Evolutionary conservation across 768 basidiomycete species (phyloP), one percentile per base, ranked within the genome.

Genomic region (Naematelia encephala): DNA sequence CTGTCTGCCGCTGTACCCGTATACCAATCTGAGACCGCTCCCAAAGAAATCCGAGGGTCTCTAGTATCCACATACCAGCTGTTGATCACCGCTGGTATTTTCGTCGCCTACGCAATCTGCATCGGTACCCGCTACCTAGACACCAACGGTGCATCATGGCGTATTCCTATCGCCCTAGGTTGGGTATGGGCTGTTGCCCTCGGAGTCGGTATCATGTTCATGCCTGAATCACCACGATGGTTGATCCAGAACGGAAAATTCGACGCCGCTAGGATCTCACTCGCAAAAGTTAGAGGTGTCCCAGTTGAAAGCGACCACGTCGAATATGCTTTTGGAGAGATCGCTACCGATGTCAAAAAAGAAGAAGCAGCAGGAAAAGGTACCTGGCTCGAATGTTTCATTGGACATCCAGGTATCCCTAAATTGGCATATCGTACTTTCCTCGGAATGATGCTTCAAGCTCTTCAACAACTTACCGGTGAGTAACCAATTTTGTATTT

Each of bases 21-120:
- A 81, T 87, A 86, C 72, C 84, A 86, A 81, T 85, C 85, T 8
- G 87, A 88, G 74, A 85, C 84, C 0, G 86, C 86, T 0, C 88
- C 87, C 12, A 80, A 84, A 11, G 83, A 87, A 62, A 84, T 89
- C 56, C 82, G 87, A 54, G 87, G 88, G 2, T 83, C 86, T 1
- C 76, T 71, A 13, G 63, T 67, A 21, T 59, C 59, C 0, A 62
- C 67, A 1, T 72, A 70, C 23, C 59, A 63, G 64, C 57, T 72
- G 34, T 21, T 86, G 76, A 86, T 87, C 66, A 87, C 86, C 0
- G 80, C 85, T 60, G 87, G 87, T 67, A 87, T 60, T 54, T 49
- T 64, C 22, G 29, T 58, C 30, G 60, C 86, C 29, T 86, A 87
- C 70, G 84, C 82, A 63, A 84, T 88, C 52, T 82, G 82, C n/a